Base-by-base conservation (phyloP, 2,329 filamentous ascomycete species). In the Xylariaceae sp. region DNA sequence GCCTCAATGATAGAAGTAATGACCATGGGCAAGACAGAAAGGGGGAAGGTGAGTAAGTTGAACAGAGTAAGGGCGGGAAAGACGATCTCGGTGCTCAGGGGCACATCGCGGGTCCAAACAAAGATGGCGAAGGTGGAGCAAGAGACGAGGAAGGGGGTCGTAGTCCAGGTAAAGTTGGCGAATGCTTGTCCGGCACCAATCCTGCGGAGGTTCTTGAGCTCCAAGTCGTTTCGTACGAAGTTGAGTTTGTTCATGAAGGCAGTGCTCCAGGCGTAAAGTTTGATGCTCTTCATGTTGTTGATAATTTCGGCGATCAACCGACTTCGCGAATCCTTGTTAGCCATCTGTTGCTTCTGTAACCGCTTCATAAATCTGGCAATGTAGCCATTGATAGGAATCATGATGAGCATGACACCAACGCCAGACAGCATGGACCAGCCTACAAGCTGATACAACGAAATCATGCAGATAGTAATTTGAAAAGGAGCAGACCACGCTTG, bases 281-380 rank as follows among this genome's bases (percentile, higher is more conserved):
- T 99, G 79, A 99, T 94, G 72, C 92, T 96, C 80, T 99, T 99
- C 90, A 99, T 99, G 76, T 97, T 97, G 80, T 95, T 97, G 71
- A 99, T 80, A 66, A 99, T 99, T 75, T 99, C 94, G 5, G 93
- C 95, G 80, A 97, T 97, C 60, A 99, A 78, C 53, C 93, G 86
- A 51, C 92, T 96, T 71, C 94, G 86, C 45, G 92, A 84, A 70
- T 99, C 94, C 77, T 99, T 99, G 78, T 97, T 97, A 80, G 95
- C 96, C 94, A 99, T 99, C 77, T 99, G 94, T 65, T 87, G 81
- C 75, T 97, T 95, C 73, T 99, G 95, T 68, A 99, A 78, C 49
- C 83, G 91, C 78, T 96, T 97, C 89, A 97, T 97, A 67, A 96
- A 82, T 60, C 88, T 85, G 23, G 94, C 93, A 71, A 97, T 94